Evolutionary conservation across 1,284 basidiomycete genomes (phyloP).

Genomic region (Agaricales sp.): DNA sequence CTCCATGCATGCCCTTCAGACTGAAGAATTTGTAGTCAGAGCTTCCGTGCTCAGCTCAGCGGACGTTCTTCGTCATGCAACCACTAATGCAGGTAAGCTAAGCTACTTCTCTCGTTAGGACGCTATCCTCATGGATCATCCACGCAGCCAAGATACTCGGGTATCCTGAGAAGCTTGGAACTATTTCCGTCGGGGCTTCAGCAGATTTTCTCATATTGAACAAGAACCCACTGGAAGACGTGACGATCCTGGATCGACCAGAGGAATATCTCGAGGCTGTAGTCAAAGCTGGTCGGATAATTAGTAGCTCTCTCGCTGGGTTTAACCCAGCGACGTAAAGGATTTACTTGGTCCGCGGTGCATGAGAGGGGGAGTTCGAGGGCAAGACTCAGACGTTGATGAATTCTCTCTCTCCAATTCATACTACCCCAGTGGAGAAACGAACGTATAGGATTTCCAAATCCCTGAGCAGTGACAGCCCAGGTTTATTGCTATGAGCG

Average conservation of each 20-base stretch:
- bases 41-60: slow-evolving; percentile 24
- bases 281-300: slow-evolving; percentile 26
- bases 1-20: slow-evolving; percentile 29
- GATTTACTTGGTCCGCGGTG: too few relatives aligned
- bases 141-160: slow-evolving; percentile 22
- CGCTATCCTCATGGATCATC: background rate
- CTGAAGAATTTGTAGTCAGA: slow-evolving; percentile 33
- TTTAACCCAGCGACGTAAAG: too few relatives aligned
- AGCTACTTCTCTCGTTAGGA: background rate
- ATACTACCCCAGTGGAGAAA: too few relatives aligned
- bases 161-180: slow-evolving; percentile 25
- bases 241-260: slow-evolving; percentile 31
- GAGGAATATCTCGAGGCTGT: slow-evolving; percentile 25
- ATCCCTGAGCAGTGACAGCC: too few relatives aligned
- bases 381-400: too few relatives aligned
- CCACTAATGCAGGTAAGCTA: slow-evolving; percentile 27
- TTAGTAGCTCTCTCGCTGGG: slow-evolving; percentile 18
- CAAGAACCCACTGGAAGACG: slow-evolving; percentile 33
- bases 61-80: slow-evolving; percentile 31
- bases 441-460: too few relatives aligned
- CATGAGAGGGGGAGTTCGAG: too few relatives aligned
- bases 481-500: too few relatives aligned
- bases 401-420: too few relatives aligned
- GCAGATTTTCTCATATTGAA: slow-evolving; percentile 34
- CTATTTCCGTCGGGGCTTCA: slow-evolving; percentile 23